Conservation (phyloP, 2,329 filamentous ascomycete species). For the Apiospora arundinis region DNA sequence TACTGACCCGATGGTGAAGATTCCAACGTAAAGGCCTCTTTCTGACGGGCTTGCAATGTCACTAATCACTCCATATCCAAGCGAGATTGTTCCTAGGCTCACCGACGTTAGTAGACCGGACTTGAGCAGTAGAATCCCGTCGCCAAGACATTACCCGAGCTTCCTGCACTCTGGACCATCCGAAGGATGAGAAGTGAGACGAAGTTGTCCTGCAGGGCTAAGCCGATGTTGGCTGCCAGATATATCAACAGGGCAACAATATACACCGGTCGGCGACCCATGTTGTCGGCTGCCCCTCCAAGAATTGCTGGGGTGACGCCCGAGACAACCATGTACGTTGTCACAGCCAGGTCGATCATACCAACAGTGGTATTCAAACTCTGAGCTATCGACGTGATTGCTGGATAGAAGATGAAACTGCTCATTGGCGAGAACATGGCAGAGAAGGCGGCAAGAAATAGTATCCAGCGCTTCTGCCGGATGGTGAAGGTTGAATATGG, state of each 20-base stretch:
- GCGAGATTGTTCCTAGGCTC: neutral
- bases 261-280: constrained; percentile 26
- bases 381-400: constrained; percentile 22
- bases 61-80: constrained; percentile 12
- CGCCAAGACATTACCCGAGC: constrained; percentile 23
- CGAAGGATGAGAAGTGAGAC: constrained; percentile 26
- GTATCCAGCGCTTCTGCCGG: constrained; percentile 23
- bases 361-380: constrained; percentile 24
- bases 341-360: constrained; percentile 30
- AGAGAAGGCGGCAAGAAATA: constrained; percentile 23
- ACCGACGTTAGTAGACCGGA: neutral
- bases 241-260: constrained; percentile 26
- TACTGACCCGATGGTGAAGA: constrained; percentile 25
- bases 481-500: constrained; percentile 23
- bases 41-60: neutral
- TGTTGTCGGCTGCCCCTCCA: constrained; percentile 26
- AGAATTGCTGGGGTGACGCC: constrained; percentile 24
- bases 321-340: constrained; percentile 27
- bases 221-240: constrained; percentile 27
- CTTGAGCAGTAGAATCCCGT: too few relatives aligned
- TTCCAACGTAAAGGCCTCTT: neutral
- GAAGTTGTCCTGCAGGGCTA: constrained; percentile 26
- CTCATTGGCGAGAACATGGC: constrained; percentile 26
- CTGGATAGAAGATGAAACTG: constrained; percentile 29
- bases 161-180: constrained; percentile 29